Evolutionary conservation across 2,329 filamentous ascomycete genomes (phyloP).

Genomic region (Escovopsis sp.): DNA sequence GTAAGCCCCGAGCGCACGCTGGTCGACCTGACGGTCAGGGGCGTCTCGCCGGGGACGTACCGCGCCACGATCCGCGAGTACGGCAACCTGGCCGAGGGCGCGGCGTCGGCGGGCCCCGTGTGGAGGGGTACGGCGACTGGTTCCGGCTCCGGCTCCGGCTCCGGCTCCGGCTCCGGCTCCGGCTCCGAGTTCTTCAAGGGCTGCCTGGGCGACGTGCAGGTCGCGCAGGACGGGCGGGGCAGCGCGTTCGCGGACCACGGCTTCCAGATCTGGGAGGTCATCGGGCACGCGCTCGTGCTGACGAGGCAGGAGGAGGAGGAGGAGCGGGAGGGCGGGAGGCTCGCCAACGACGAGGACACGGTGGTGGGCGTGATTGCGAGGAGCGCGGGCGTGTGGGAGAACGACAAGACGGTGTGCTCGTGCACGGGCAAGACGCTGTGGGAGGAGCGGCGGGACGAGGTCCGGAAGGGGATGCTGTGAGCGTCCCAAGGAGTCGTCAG

Average conservation of each 20-base stretch:
- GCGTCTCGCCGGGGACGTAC: constrained; percentile 69
- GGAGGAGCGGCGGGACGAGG: constrained; percentile 89
- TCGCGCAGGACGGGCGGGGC: constrained; percentile 63
- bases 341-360: constrained; percentile 68
- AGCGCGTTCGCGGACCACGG: constrained; percentile 67
- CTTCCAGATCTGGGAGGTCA: constrained; percentile 89
- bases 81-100: constrained; percentile 75
- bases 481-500: neutral
- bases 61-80: constrained; percentile 71
- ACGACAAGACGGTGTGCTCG: constrained; percentile 95
- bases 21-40: constrained; percentile 75
- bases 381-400: constrained; percentile 97
- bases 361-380: constrained; percentile 87
- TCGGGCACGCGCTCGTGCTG: constrained; percentile 83
- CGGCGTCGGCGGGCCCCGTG: constrained; percentile 66
- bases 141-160: constrained; percentile 33
- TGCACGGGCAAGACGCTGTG: constrained; percentile 97
- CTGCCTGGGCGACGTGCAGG: constrained; percentile 58
- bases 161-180: constrained; percentile 35
- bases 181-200: constrained; percentile 29
- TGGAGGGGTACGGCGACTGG: constrained; percentile 34
- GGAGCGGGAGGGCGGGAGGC: constrained; percentile 26
- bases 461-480: constrained; percentile 80
- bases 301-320: constrained; percentile 46
- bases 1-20: constrained; percentile 65